These are phyloP conservation scores for Aquilaria agallochum DNA, from an alignment of 441 rosid genomes.

Conservation along the genomic window DNA sequence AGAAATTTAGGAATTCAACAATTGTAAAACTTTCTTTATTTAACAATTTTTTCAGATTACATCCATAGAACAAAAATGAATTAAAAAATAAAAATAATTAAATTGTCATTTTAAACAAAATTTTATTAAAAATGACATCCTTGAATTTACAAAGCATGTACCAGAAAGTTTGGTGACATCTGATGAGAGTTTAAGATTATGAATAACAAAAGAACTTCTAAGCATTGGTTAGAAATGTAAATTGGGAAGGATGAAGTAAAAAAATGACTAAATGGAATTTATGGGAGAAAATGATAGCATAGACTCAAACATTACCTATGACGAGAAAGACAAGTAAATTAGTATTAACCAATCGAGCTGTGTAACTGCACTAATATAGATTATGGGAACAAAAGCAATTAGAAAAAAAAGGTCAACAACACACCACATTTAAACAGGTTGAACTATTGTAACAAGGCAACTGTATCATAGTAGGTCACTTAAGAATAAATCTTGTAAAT, in stretches of 20 bases:
- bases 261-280: not conserved
- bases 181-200: conserved; percentile 51
- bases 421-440: not conserved
- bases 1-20: no score
- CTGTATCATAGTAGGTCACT: conserved; percentile 34
- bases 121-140: not conserved
- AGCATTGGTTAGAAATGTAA: conserved; percentile 2
- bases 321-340: conserved; percentile 46
- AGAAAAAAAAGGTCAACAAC: not conserved
- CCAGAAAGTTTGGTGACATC: conserved; percentile 47
- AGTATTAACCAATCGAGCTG: conserved; percentile 35
- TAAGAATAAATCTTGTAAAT: conserved; percentile 35
- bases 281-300: not conserved
- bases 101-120: no score
- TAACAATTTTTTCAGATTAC: no score
- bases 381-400: not conserved
- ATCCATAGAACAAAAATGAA: no score
- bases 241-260: not conserved
- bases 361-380: conserved; percentile 28
- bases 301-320: conserved; percentile 31
- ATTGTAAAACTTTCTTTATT: no score
- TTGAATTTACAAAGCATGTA: conserved; percentile 18
- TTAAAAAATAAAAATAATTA: no score
- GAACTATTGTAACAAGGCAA: not conserved
- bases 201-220: conserved; percentile 45